Evolutionary conservation across 2,329 filamentous ascomycete species (phyloP), one percentile per base, ranked within the genome.

Genomic region (Coleophoma eucalyptorum): DNA sequence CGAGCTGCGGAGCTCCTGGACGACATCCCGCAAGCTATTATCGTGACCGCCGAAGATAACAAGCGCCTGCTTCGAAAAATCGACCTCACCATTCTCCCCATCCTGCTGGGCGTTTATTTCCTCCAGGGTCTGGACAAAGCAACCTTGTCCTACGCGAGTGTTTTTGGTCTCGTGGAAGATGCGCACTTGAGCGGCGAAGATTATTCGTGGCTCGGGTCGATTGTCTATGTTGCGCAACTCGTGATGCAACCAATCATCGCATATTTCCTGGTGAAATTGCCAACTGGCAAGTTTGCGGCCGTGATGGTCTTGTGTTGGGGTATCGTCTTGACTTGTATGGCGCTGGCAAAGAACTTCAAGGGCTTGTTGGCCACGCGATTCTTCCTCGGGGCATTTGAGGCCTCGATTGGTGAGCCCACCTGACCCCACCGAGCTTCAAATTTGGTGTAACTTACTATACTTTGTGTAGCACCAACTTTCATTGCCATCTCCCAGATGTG

Each of bases 401-500:
- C 60, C 26, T 50, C 52, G 12, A 56, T 62, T 44, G 53, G 55
- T 56, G 50, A 42, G 54, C 46, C 19, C 13, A 10, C 16, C n/a
- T 4, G 20, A 7, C 15, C 1, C 26, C 26, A 26, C 26, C 2
- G 6, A 8, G 10, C 6, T 5, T 8, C 5, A 26, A 26, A 8
- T 3, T 26, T 26, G 26, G 26, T 26, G 26, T 26, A 26, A 26
- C 26, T 26, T 8, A 26, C 26, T 5, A 26, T 26, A 5, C 26
- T 26, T 8, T 11, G 15, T 38, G n/a, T 47, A 59, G 66, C 72
- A 11, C 79, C 80, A 0, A 75, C 74, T 18, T 83, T 81, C 55
- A 69, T 81, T 15, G 77, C 78, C 16, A 78, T 82, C 33, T 81
- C 79, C 1, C 74, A 78, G 49, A 82, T 83, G 77, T 85, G 81